Evolutionary conservation across 495 filamentous ascomycete genomes (phyloP).

Genomic region (Talaromyces borbonicus): DNA sequence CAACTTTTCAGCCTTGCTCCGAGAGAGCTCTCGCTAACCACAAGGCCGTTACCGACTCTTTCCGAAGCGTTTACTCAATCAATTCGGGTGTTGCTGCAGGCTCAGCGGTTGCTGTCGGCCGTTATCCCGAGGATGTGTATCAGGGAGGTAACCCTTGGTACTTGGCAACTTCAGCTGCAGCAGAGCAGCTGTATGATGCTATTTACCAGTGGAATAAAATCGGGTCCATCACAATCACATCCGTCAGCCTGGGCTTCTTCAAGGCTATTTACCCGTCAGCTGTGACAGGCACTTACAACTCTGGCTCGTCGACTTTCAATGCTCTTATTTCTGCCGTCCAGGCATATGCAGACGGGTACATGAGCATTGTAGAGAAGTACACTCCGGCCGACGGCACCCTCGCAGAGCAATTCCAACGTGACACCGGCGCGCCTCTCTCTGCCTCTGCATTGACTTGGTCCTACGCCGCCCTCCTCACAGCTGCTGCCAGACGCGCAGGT

Average conservation of each 20-base stretch:
- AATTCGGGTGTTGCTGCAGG: conserved; percentile 20
- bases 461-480: conserved; percentile 35
- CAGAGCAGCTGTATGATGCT: conserved; percentile 53
- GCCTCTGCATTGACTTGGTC: conserved; percentile 40
- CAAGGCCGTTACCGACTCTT: conserved; percentile 37
- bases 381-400: conserved; percentile 37
- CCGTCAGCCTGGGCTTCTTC: conserved; percentile 49
- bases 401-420: conserved; percentile 46
- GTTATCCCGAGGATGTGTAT: conserved; percentile 57
- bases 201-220: conserved; percentile 46
- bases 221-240: conserved; percentile 42
- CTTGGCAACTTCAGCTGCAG: conserved; percentile 47
- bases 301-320: conserved; percentile 32
- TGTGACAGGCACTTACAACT: conserved; percentile 40
- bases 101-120: conserved; percentile 46
- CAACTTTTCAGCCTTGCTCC: conserved; percentile 40
- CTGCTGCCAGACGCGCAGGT: conserved; percentile 20
- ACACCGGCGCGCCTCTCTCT: conserved; percentile 37
- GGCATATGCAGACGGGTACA: conserved; percentile 48
- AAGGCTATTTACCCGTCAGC: conserved; percentile 37
- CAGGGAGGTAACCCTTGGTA: conserved; percentile 56
- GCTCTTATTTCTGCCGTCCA: conserved; percentile 39
- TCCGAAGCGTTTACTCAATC: conserved; percentile 36
- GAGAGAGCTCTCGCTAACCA: conserved; percentile 37
- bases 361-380: conserved; percentile 38